Conservation (phyloP, 75 land plant species). For the Adiantum capillusveneris region DNA sequence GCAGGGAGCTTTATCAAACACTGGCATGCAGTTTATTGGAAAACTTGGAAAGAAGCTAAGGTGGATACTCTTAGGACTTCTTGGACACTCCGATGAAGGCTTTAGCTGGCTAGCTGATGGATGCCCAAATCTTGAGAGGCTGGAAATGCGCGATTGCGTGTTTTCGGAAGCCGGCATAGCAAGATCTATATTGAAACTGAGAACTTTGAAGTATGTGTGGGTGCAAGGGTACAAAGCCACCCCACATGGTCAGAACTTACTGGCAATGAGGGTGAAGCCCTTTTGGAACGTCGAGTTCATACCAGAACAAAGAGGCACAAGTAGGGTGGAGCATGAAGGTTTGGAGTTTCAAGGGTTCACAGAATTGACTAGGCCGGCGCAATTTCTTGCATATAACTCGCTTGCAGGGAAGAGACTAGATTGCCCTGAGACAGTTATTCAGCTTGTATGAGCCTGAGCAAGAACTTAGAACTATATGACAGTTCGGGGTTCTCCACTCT, state of each 20-base stretch:
- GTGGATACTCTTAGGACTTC: conserved; percentile 76
- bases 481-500: too few relatives aligned
- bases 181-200: conserved; percentile 34
- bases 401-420: conserved; percentile 61
- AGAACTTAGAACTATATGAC: too few relatives aligned
- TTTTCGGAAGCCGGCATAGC: conserved; percentile 77
- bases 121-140: conserved; percentile 68
- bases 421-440: conserved; percentile 37
- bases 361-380: conserved; percentile 26
- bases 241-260: conserved; percentile 13
- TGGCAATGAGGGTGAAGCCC: conserved; percentile 21
- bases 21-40: conserved; percentile 72
- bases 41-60: conserved; percentile 60
- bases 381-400: conserved; percentile 73
- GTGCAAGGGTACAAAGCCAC: conserved; percentile 36
- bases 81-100: conserved; percentile 71
- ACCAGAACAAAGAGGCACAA: conserved; percentile 1
- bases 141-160: conserved; percentile 78
- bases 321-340: too few relatives aligned
- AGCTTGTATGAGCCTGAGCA: too few relatives aligned
- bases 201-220: conserved; percentile 82
- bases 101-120: conserved; percentile 52
- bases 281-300: conserved; percentile 31
- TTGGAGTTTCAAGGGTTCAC: not conserved
- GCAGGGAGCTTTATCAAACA: conserved; percentile 67